Evolutionary conservation across 169 alveolate species (phyloP).

Genomic region (Plasmodium malariae): DNA sequence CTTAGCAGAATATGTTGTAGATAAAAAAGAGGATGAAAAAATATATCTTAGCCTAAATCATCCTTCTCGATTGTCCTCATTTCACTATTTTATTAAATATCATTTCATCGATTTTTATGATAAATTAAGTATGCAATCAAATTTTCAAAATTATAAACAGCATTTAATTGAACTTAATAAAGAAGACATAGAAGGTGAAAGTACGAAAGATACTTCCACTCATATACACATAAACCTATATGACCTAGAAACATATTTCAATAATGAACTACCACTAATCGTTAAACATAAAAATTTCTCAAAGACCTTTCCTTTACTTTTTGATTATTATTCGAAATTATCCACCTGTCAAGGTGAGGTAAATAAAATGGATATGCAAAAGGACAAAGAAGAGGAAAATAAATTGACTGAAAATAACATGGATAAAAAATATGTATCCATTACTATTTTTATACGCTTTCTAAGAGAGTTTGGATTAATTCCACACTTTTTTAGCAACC

Average conservation of each 20-base stretch:
- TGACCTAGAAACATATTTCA: conserved; percentile 56
- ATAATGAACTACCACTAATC: conserved; percentile 46
- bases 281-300: conserved; percentile 67
- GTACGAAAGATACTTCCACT: not conserved
- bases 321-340: conserved; percentile 48
- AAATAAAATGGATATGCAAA: not conserved
- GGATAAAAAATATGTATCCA: conserved; percentile 55
- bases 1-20: conserved; percentile 68
- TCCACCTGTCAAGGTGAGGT: conserved; percentile 9
- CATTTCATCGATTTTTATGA: conserved; percentile 78
- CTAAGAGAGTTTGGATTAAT: conserved; percentile 84
- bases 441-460: conserved; percentile 80
- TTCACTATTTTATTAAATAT: conserved; percentile 83
- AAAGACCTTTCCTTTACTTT: conserved; percentile 72
- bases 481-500: conserved; percentile 79
- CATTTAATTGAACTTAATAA: conserved; percentile 34
- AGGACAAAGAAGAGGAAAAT: not conserved
- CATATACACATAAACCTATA: conserved; percentile 33
- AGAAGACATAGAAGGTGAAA: conserved; percentile 18
- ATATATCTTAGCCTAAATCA: conserved; percentile 77
- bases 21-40: conserved; percentile 74
- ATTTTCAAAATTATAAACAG: conserved; percentile 67
- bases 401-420: not conserved
- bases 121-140: conserved; percentile 25
- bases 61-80: conserved; percentile 86